Evolutionary conservation across 2,329 filamentous ascomycete genomes (phyloP).

Genomic region (Dothidotthia symphoricarpi): DNA sequence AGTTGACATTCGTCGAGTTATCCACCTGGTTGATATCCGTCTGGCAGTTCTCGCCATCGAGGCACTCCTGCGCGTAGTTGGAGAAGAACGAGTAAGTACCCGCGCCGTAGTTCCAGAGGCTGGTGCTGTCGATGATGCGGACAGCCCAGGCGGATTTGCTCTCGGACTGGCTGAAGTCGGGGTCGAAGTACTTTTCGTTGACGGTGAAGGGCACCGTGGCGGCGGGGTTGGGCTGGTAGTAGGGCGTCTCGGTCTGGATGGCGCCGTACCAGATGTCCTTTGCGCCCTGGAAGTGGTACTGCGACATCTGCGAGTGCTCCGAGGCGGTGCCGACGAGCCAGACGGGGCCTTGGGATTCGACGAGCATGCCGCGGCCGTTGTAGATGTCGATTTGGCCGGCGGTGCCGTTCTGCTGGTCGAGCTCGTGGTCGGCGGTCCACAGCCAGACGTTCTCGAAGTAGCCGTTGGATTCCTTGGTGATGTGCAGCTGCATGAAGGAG

Average conservation of each 20-base stretch:
- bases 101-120: constrained; percentile 48
- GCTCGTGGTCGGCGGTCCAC: constrained; percentile 88
- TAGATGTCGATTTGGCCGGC: constrained; percentile 78
- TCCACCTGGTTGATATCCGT: constrained; percentile 50
- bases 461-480: constrained; percentile 57
- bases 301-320: constrained; percentile 68
- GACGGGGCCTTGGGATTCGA: constrained; percentile 72
- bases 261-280: constrained; percentile 62
- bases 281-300: constrained; percentile 64
- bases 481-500: constrained; percentile 63
- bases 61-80: constrained; percentile 55
- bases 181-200: constrained; percentile 46
- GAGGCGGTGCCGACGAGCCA: constrained; percentile 70
- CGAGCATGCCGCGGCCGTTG: constrained; percentile 79
- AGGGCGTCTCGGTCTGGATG: constrained; percentile 69
- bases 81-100: constrained; percentile 61
- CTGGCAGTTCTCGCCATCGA: constrained; percentile 52
- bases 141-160: constrained; percentile 49
- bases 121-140: constrained; percentile 41
- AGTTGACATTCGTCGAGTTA: constrained; percentile 44
- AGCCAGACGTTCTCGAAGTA: constrained; percentile 91
- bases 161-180: constrained; percentile 39
- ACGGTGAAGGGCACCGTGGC: constrained; percentile 58
- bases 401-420: constrained; percentile 62
- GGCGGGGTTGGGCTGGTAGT: constrained; percentile 66